These are phyloP conservation scores for Ophioceras dolichostomum DNA, from an alignment of 2,329 filamentous ascomycete genomes.

Conservation along the genomic window DNA sequence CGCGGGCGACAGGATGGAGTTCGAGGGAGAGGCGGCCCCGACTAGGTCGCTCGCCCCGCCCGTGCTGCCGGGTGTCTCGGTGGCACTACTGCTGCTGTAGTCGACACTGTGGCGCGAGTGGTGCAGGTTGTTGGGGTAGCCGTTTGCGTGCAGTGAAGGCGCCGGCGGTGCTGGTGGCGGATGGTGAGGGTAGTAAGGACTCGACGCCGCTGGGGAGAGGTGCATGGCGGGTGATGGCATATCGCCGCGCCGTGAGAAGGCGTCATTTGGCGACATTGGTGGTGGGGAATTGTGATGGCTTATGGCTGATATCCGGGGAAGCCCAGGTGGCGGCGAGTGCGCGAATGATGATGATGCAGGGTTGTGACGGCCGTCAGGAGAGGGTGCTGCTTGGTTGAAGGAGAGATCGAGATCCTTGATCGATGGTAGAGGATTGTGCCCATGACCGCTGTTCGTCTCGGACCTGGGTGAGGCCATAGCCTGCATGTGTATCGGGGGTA, in stretches of 20 bases:
- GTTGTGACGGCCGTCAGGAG: not conserved
- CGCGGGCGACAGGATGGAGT: too few species aligned
- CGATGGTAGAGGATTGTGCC: conserved; percentile 23
- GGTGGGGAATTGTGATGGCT: conserved; percentile 29
- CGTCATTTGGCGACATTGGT: conserved; percentile 36
- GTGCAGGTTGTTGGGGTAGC: conserved; percentile 17
- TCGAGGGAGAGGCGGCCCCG: too few species aligned
- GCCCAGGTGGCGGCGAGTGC: conserved; percentile 21
- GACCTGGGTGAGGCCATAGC: conserved; percentile 21
- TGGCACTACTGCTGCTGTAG: conserved; percentile 26
- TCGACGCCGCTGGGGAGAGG: conserved; percentile 23
- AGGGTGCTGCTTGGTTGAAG: too few species aligned
- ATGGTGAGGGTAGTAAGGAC: conserved; percentile 21
- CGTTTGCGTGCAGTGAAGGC: too few species aligned
- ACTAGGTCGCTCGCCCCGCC: too few species aligned
- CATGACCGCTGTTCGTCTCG: conserved; percentile 19
- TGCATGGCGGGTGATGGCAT: conserved; percentile 32
- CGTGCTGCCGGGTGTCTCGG: conserved; percentile 27
- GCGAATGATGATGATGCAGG: conserved; percentile 9
- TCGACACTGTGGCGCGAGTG: conserved; percentile 23
- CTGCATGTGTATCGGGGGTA: conserved; percentile 23
- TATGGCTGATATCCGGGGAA: conserved; percentile 18
- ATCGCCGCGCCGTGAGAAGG: conserved; percentile 20
- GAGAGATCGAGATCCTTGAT: conserved; percentile 14
- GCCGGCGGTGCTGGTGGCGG: too few species aligned